These are phyloP conservation scores for Novymonas esmeraldas DNA, from an alignment of 208 protist species.

Conservation along the genomic window DNA sequence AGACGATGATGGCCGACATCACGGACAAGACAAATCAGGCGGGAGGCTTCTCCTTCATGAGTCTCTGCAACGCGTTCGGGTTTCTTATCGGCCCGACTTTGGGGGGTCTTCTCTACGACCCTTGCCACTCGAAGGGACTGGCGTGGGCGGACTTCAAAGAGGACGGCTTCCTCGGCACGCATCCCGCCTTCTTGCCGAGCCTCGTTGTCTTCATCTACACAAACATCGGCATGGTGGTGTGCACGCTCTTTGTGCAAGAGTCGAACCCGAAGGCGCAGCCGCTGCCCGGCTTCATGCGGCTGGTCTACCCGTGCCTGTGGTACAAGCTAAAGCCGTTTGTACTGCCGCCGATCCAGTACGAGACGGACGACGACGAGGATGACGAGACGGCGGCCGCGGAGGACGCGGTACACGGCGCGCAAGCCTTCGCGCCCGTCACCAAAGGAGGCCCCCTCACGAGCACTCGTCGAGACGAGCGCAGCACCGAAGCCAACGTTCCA, in stretches of 20 bases:
- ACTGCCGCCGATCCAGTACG: conserved; percentile 22
- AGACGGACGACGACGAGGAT: conserved; percentile 22
- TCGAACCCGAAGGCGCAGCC: conserved; percentile 59
- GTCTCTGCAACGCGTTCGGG: conserved; percentile 80
- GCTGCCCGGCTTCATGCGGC: conserved; percentile 32
- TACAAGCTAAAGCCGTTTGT: conserved; percentile 30
- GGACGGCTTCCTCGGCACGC: conserved; percentile 42
- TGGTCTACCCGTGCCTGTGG: conserved; percentile 33
- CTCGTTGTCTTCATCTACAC: conserved; percentile 34
- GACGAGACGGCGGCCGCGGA: neutral
- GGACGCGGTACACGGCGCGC: neutral
- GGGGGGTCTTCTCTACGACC: conserved; percentile 71
- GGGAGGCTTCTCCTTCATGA: conserved; percentile 96
- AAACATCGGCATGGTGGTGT: conserved; percentile 58
- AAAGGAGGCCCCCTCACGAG: too few species aligned
- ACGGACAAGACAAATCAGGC: conserved; percentile 71
- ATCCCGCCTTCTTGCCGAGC: conserved; percentile 60
- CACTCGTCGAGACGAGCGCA: neutral
- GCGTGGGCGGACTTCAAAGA: conserved; percentile 29
- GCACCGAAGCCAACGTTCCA: neutral
- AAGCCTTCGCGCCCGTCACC: too few species aligned
- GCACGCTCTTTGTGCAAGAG: conserved; percentile 62
- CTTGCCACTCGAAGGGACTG: conserved; percentile 26
- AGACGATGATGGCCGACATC: conserved; percentile 80
- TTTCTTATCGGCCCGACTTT: conserved; percentile 61